Evolutionary conservation across 768 basidiomycete species (phyloP).

Genomic region (Mycena vulgaris): DNA sequence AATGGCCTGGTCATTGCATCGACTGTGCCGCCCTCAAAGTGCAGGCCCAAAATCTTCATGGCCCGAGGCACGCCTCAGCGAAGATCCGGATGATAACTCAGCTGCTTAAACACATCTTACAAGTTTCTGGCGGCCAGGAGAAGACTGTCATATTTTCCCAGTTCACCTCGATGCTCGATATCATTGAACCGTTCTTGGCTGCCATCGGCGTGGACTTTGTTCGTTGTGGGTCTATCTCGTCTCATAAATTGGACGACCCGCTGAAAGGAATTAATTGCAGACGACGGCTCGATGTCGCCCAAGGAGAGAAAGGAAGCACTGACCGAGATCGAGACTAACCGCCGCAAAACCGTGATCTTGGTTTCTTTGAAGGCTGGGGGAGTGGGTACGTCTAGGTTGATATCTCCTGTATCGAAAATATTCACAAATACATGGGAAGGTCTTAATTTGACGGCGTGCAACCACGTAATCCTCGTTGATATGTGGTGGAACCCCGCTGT

Average conservation of each 20-base stretch:
- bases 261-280: slow-evolving; percentile 56
- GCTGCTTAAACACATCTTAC: slow-evolving; percentile 75
- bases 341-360: slow-evolving; percentile 81
- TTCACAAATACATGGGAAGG: slow-evolving; percentile 60
- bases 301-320: slow-evolving; percentile 83
- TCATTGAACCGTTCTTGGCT: slow-evolving; percentile 88
- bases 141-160: slow-evolving; percentile 99
- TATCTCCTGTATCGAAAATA: background rate
- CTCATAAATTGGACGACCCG: slow-evolving; percentile 4
- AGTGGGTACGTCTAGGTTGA: slow-evolving; percentile 68
- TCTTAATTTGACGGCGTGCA: slow-evolving; percentile 93
- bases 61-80: slow-evolving; percentile 83
- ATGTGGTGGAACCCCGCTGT: slow-evolving; percentile 96
- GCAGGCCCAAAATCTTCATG: slow-evolving; percentile 61
- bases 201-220: slow-evolving; percentile 79
- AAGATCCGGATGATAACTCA: slow-evolving; percentile 89
- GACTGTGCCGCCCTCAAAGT: slow-evolving; percentile 71
- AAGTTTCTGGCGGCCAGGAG: slow-evolving; percentile 70
- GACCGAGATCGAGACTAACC: slow-evolving; percentile 76
- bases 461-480: slow-evolving; percentile 94
- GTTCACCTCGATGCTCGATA: slow-evolving; percentile 88
- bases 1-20: slow-evolving; percentile 63
- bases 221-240: slow-evolving; percentile 76
- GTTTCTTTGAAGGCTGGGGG: slow-evolving; percentile 98
- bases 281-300: slow-evolving; percentile 89